Evolutionary conservation across 2,329 filamentous ascomycete species (phyloP).

Genomic region (Nemania diffusa): DNA sequence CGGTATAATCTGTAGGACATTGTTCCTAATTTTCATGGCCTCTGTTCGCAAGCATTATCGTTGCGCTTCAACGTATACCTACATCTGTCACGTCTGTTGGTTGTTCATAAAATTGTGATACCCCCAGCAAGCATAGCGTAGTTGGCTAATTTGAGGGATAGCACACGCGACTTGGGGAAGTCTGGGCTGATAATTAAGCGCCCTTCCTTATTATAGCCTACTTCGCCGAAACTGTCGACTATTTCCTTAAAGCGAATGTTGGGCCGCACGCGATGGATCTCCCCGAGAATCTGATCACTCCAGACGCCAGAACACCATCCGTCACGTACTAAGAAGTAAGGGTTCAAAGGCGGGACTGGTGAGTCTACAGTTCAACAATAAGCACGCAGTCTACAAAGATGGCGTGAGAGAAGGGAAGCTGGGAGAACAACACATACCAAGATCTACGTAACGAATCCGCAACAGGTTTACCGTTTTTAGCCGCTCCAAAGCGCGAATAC

Average conservation of each 20-base stretch:
- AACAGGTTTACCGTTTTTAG: constrained; percentile 71
- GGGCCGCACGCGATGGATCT: constrained; percentile 69
- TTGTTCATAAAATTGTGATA: constrained; percentile 49
- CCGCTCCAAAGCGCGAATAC: constrained; percentile 67
- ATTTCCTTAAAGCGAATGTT: constrained; percentile 69
- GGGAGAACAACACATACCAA: constrained; percentile 59
- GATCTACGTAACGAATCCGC: constrained; percentile 78
- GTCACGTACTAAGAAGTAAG: constrained; percentile 73
- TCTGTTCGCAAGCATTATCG: neutral
- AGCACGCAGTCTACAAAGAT: constrained; percentile 21
- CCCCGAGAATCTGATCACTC: constrained; percentile 73
- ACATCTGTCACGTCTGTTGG: neutral
- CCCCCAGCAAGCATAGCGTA: constrained; percentile 62
- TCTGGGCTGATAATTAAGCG: constrained; percentile 67
- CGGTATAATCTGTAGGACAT: neutral
- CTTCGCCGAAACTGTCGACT: constrained; percentile 70
- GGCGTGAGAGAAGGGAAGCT: neutral
- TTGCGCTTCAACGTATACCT: constrained; percentile 1
- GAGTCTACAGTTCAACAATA: constrained; percentile 62
- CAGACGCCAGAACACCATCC: constrained; percentile 75
- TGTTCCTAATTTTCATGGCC: constrained; percentile 4
- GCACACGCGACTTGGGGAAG: constrained; percentile 61
- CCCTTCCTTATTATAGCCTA: constrained; percentile 68
- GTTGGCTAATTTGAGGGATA: constrained; percentile 67
- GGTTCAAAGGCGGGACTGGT: constrained; percentile 75